Evolutionary conservation across 768 basidiomycete species (phyloP), one percentile per base, ranked within the genome.

Genomic region (Agrocybe pediades): DNA sequence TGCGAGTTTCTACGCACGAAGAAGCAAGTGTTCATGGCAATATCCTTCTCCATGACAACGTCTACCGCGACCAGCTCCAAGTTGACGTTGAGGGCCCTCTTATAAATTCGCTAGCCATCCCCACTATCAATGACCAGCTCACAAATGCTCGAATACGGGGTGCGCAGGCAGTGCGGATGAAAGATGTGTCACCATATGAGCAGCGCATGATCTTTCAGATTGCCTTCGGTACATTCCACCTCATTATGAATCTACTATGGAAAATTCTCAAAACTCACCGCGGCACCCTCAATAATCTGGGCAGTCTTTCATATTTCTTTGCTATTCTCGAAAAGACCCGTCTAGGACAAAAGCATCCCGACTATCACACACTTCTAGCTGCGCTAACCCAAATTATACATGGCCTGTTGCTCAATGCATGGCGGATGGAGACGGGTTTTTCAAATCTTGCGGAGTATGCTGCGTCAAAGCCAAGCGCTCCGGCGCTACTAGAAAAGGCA

Each of bases 211-310:
- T 59, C 8, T 64, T 71, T 23, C 65, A 68, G 42, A 62, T 72
- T 19, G 69, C 53, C 0, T 62, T 66, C 23, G 71, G 71, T 0
- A 46, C 68, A 0, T 75, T 76, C 47, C 71, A 75, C 43, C 57
- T 69, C 0, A 41, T 56, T 15, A 62, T 72, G 55, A 75, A 72
- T 33, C 49, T 52, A 29, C 58, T 70, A 17, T 72, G 70, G 69
- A 58, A 46, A 0, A 21, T 73, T 6, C 57, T 71, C 0, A 45
- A 65, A 3, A 47, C 33, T 4, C 69, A 75, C 49, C 59, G 66
- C 16, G 71, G 72, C 0, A 56, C 63, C 0, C 16, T 60, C 1
- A 30, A 41, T 0, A 45, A 64, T 6, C 4, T 52, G 1, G 71
- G 69, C 0, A 65, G 61, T 4, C 56, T 74, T 1, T 49, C 67